phyloP scores from a whole-genome alignment of 306 rosid species.

The Gastrolobium bilobum region DNA sequence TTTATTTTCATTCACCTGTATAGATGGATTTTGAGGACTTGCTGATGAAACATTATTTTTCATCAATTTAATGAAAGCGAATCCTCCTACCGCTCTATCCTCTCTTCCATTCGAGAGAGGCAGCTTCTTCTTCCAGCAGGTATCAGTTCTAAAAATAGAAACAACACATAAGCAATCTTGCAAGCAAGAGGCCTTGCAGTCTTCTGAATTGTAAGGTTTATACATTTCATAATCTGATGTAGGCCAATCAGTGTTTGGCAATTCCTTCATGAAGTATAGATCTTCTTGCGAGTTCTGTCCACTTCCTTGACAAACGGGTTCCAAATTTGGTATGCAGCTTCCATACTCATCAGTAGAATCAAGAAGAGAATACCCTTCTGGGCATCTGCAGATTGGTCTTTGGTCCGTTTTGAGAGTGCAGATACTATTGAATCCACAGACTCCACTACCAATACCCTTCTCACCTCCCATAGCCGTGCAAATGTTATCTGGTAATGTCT shows the following conservation, averaged over 20 bases:
- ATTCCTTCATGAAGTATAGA: slow-evolving; percentile 15
- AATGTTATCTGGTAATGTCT: slow-evolving; percentile 38
- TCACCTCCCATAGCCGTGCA: not conserved
- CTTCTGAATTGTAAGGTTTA: slow-evolving; percentile 11
- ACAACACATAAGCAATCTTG: slow-evolving; percentile 45
- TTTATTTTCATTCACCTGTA: not conserved
- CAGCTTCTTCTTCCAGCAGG: slow-evolving; percentile 48
- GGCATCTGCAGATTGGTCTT: slow-evolving; percentile 40
- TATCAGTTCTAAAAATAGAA: not conserved
- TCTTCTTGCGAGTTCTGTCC: not conserved
- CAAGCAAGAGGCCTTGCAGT: slow-evolving; percentile 26
- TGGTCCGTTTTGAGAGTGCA: slow-evolving; percentile 38
- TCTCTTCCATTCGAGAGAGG: slow-evolving; percentile 49
- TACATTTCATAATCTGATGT: not conserved
- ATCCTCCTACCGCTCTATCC: not conserved
- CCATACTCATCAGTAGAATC: slow-evolving; percentile 33
- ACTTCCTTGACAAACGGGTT: slow-evolving; percentile 15
- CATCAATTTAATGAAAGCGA: slow-evolving; percentile 49
- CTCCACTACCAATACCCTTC: slow-evolving; percentile 8
- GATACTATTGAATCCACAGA: slow-evolving; percentile 61
- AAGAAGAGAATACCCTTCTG: slow-evolving; percentile 37
- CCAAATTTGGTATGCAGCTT: slow-evolving; percentile 33
- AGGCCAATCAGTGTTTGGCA: slow-evolving; percentile 31
- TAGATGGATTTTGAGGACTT: not conserved
- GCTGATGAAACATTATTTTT: not conserved